A percentile compares a stretch with the other conserved stretches of the same genome.
phyloP scores from a whole-genome alignment of 345 rosid species.

The Hevea brasiliensis region DNA sequence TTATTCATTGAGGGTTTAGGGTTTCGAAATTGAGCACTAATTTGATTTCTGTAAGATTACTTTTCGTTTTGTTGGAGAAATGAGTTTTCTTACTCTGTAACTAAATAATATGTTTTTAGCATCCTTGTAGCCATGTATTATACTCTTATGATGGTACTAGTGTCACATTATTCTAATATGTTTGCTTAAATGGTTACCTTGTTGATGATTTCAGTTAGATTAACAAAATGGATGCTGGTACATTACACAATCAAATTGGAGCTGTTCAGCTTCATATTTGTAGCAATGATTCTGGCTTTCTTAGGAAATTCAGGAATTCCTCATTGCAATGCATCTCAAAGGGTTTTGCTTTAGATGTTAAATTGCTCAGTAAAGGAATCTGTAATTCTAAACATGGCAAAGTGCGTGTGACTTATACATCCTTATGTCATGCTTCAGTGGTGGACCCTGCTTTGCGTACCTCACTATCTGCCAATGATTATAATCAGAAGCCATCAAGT shows the following conservation, averaged over 20 bases:
- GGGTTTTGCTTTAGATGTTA: conserved; percentile 10
- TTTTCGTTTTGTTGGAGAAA: background rate
- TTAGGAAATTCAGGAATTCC: conserved; percentile 5
- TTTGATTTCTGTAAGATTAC: background rate
- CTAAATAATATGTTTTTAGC: too few relatives aligned
- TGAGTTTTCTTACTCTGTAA: background rate
- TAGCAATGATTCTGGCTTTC: conserved; percentile 12
- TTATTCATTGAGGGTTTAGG: background rate
- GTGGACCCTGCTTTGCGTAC: conserved; percentile 14
- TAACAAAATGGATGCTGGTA: conserved; percentile 16
- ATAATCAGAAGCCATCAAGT: conserved; percentile 17
- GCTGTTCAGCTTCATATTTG: conserved; percentile 13
- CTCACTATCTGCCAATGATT: background rate
- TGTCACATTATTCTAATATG: background rate
- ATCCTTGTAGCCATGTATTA: too few relatives aligned
- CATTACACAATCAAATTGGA: conserved; percentile 14
- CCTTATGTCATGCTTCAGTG: conserved; percentile 18
- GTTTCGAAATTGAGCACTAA: background rate
- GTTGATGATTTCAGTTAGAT: conserved; percentile 1
- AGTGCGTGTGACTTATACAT: background rate
- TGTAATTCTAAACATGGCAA: conserved; percentile 7
- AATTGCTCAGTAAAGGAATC: conserved; percentile 8
- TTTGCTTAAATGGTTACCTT: too few relatives aligned
- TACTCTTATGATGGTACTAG: too few relatives aligned
- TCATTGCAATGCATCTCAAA: conserved; percentile 20